Evolutionary conservation across 441 rosid species (phyloP).

Genomic region (Croton laevigatus): DNA sequence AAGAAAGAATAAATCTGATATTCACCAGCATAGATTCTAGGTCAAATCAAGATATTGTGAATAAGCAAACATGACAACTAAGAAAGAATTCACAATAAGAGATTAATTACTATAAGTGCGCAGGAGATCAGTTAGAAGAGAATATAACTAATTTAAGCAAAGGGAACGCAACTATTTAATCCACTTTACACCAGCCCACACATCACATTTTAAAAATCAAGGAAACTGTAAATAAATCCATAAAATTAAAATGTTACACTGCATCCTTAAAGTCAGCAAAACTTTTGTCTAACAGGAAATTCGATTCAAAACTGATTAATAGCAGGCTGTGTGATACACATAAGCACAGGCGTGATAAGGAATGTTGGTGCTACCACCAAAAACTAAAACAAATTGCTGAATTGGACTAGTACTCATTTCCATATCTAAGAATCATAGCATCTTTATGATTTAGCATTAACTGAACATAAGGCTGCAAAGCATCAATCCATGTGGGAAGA

Average conservation of each 20-base stretch:
- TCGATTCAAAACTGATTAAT: not conserved
- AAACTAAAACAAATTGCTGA: constrained; percentile 1
- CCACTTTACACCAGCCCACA: not conserved
- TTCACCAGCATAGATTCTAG: not conserved
- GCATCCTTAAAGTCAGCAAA: not conserved
- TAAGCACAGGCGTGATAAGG: not conserved
- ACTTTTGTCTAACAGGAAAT: not conserved
- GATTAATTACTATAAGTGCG: not conserved
- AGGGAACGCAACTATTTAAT: not conserved
- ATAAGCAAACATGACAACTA: not conserved
- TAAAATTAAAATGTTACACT: not conserved
- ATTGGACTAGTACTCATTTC: not conserved
- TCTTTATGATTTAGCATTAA: not conserved
- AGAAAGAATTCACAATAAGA: not conserved
- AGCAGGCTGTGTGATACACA: no score
- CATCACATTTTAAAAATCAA: not conserved
- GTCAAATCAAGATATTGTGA: constrained; percentile 6
- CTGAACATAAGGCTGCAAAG: not conserved
- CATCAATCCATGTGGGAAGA: not conserved
- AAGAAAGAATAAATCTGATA: not conserved
- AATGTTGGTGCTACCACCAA: not conserved
- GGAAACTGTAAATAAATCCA: not conserved
- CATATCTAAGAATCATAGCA: not conserved
- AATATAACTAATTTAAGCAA: not conserved
- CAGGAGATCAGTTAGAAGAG: not conserved